Evolutionary conservation across 768 basidiomycete species (phyloP).

Genomic region (Auricularia cornea): DNA sequence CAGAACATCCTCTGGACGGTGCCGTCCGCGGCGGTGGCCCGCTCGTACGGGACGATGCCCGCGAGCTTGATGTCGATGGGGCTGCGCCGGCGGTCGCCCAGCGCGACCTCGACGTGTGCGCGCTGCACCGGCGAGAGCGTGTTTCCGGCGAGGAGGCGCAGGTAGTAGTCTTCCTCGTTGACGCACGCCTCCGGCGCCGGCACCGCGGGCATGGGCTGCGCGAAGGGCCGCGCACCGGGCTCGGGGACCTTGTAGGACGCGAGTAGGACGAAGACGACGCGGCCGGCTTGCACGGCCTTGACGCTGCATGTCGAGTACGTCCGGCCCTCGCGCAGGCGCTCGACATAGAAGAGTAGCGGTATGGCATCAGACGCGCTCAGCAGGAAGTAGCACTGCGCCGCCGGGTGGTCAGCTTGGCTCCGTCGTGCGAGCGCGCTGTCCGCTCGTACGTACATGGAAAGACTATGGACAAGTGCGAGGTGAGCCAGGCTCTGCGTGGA

Average conservation of each 20-base stretch:
- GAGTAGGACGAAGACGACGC: constrained; percentile 51
- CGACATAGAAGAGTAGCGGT: constrained; percentile 73
- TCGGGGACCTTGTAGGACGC: constrained; percentile 82
- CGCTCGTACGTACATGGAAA: constrained; percentile 56
- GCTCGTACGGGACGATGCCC: constrained; percentile 9
- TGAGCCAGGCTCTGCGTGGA: too few relatives aligned
- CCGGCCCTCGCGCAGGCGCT: constrained; percentile 62
- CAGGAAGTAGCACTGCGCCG: constrained; percentile 70
- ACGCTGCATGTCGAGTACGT: constrained; percentile 59
- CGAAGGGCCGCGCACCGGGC: constrained; percentile 59
- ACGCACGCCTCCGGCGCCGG: constrained; percentile 55
- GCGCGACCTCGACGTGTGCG: not conserved
- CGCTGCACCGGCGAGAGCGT: not conserved
- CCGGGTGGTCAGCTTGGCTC: too few relatives aligned
- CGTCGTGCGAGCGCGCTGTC: too few relatives aligned
- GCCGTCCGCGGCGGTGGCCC: constrained; percentile 37
- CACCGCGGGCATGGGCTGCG: constrained; percentile 59
- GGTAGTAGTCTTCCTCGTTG: constrained; percentile 39
- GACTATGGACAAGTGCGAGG: too few relatives aligned
- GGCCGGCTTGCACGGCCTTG: constrained; percentile 42
- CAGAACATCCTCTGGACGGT: constrained; percentile 55
- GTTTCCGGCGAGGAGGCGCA: constrained; percentile 9
- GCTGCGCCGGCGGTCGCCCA: constrained; percentile 46
- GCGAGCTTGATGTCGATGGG: constrained; percentile 61
- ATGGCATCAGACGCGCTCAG: constrained; percentile 62